Percentiles rank a stretch among this genome's conserved stretches.
Conservation (phyloP, 495 filamentous ascomycete species). For the Aspergillus cavernicola region DNA sequence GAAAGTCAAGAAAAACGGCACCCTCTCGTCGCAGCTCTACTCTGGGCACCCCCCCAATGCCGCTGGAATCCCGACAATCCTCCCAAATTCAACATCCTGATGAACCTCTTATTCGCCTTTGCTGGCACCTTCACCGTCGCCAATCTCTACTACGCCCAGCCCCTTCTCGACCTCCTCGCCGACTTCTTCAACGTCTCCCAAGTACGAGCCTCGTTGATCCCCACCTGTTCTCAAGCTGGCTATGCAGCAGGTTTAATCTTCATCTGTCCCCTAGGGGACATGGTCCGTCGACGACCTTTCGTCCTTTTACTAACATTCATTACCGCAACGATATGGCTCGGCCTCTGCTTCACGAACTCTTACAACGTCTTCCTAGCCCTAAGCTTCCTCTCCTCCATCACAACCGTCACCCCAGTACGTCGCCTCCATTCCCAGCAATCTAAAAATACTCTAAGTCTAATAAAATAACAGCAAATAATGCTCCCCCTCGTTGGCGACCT, state of each 20-base stretch:
- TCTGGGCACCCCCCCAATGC: constrained; percentile 52
- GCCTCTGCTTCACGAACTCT: constrained; percentile 63
- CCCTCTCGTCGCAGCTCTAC: constrained; percentile 32
- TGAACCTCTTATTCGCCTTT: constrained; percentile 60
- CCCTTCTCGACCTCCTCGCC: constrained; percentile 62
- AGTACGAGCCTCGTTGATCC: constrained; percentile 57
- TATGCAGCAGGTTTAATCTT: constrained; percentile 74
- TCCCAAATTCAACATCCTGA: constrained; percentile 52
- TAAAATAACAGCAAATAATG: constrained; percentile 58
- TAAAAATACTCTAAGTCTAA: no score
- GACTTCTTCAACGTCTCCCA: constrained; percentile 56
- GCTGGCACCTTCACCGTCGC: constrained; percentile 41
- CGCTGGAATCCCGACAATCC: constrained; percentile 55
- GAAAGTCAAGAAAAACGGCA: background rate
- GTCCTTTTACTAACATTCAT: constrained; percentile 62
- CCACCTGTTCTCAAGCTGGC: constrained; percentile 76
- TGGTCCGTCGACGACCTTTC: constrained; percentile 66
- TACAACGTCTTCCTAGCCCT: constrained; percentile 63
- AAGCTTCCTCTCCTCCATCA: constrained; percentile 66
- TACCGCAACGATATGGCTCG: constrained; percentile 65
- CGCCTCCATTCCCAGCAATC: background rate
- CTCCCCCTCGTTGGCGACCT: constrained; percentile 81
- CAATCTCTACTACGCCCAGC: constrained; percentile 71
- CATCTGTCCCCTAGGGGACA: constrained; percentile 74
- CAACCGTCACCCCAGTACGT: constrained; percentile 70